Evolutionary conservation across 2,329 filamentous ascomycete species (phyloP), one percentile per base, ranked within the genome.

Genomic region (Cladosporium sp.): DNA sequence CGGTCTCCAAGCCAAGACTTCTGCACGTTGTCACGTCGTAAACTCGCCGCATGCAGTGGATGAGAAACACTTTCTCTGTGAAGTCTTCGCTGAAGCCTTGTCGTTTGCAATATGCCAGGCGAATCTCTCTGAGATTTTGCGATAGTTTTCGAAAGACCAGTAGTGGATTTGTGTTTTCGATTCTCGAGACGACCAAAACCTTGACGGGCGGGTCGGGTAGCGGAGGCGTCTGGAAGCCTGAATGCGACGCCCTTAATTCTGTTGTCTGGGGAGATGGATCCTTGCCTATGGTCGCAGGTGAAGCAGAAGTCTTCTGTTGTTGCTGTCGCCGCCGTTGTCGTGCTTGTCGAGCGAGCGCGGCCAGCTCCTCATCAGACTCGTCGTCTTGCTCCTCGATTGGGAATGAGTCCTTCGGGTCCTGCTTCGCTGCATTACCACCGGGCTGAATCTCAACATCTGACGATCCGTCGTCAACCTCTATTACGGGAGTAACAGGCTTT

Each of bases 1-100:
- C 72, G 3, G 76, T 62, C 28, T 72, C 71, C 43, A 93, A 78
- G 6, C 84, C 83, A 6, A 95, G 72, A 44, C 79, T 83, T 49
- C 77, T 76, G 54, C 88, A 84, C 1, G 85, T 91, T 4, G 87
- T 88, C n/a, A 80, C 79, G 58, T 87, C 82, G 65, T 86, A 95
- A 3, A 95, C 70, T 54, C 82, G 81, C 54, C 81, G 81, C 22
- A 81, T 79, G 57, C 84, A 84, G 85, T 88, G 95, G 0, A 88
- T 93, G 52, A 97, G 77, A 61, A 93, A 86, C 14, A 95, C 73
- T 1, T 75, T 72, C 4, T 77, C 71, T 2, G 76, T 69, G 19
- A 77, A 66, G 2, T 78, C 72, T 2, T 72, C 68, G 1, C 73
- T 68, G 43, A 82, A 77, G 1, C 67, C 68, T 63, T 91, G 85